Conservation (phyloP, 2,329 filamentous ascomycete species). For the Aplosporella prunicola region DNA sequence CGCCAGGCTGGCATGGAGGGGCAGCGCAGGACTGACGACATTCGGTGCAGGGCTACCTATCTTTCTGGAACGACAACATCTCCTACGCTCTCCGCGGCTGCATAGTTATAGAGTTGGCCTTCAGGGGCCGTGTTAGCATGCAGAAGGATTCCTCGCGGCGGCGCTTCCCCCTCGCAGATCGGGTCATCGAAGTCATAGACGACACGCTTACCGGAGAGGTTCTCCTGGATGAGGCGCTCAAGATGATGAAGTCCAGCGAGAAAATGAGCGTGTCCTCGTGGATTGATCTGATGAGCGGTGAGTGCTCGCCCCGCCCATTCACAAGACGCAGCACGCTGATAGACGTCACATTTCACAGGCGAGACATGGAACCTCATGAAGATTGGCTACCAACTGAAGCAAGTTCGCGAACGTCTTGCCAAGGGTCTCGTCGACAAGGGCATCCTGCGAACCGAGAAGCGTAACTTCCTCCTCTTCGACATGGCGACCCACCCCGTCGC, state of each 20-base stretch:
- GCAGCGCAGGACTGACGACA: conserved; percentile 12
- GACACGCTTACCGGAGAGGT: conserved; percentile 95
- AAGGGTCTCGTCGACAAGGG: conserved; percentile 98
- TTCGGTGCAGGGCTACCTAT: conserved; percentile 71
- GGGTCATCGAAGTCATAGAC: conserved; percentile 93
- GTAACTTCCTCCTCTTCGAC: conserved; percentile 98
- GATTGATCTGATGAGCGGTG: conserved; percentile 99
- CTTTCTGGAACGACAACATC: conserved; percentile 99
- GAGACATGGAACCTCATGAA: conserved; percentile 99
- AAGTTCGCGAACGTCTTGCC: conserved; percentile 92
- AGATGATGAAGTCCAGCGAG: conserved; percentile 99
- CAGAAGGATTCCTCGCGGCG: conserved; percentile 89
- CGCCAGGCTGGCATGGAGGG: conserved; percentile 4
- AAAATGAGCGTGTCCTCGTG: conserved; percentile 99
- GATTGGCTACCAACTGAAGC: conserved; percentile 98
- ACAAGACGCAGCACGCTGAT: not conserved
- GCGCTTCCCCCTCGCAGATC: conserved; percentile 85
- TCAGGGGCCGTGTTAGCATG: conserved; percentile 95
- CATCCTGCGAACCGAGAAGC: conserved; percentile 95
- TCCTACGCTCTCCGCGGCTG: conserved; percentile 95
- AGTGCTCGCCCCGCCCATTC: conserved; percentile 19
- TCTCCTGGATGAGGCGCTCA: conserved; percentile 90
- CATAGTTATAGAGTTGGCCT: conserved; percentile 95
- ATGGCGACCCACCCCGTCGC: conserved; percentile 98
- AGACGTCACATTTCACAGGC: conserved; percentile 46